Base-by-base conservation (phyloP, 2,329 filamentous ascomycete genomes). In the Chalaropsis ovoidea region DNA sequence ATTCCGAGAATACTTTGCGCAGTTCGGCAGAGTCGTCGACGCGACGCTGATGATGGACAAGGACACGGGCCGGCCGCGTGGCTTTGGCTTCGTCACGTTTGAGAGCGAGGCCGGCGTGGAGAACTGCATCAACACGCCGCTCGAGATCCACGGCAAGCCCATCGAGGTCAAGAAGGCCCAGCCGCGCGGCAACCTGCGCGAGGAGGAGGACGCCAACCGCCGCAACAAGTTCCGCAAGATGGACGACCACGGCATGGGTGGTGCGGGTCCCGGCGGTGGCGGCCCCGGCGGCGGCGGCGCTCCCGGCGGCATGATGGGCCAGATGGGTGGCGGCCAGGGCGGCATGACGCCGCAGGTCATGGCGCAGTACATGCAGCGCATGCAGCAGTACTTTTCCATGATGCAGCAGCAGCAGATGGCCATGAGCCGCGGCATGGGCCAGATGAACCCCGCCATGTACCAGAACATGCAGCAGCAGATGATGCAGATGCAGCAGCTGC, bases 41-140 rank as follows among this genome's bases (percentile, higher is more conserved):
- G 94, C 94, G 1, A 99, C 94, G 0, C 84, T 99, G 1, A 99
- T 99, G 94, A 99, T 99, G 86, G 94, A 99, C 75, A 99, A 99
- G 77, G 94, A 99, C 75, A 99, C 94, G 0, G 94, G 94, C n/a
- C 85, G 94, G 49, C 94, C 94, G 2, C 84, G 94, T 73, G 94
- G 94, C 1, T 99, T 99, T 72, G 94, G 94, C 15, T 99, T 99
- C 75, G 94, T 99, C 64, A 99, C 94, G 0, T 99, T 99, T 71
- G 94, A 99, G 76, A 95, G 87, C 70, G 94, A 99, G 72, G 86
- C 90, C 17, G 94, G 94, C 19, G 94, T 99, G 56, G 94, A 99
- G 69, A 88, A 89, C 42, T 95, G 92, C 68, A 84, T 99, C 54
- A 86, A 87, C 65, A 83, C 86, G 24, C 89, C 90, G 17, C 82